These are phyloP conservation scores for Handroanthus guayacan DNA, from an alignment of 257 asterid genomes.

Conservation along the genomic window DNA sequence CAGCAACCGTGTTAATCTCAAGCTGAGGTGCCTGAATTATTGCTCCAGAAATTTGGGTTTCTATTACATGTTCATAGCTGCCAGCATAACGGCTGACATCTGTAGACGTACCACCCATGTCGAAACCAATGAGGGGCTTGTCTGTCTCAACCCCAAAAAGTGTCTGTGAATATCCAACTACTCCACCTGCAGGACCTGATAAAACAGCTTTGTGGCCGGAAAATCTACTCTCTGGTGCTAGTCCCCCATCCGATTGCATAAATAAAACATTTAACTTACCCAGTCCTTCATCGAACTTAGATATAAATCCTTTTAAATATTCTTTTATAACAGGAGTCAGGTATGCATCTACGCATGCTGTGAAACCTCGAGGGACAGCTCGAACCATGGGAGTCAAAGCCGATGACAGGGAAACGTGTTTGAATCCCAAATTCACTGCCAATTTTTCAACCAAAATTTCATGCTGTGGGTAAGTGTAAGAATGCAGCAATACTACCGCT, in stretches of 20 bases:
- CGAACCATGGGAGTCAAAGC: slow-evolving; percentile 98
- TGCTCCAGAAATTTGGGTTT: slow-evolving; percentile 92
- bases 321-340: slow-evolving; percentile 93
- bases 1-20: slow-evolving; percentile 97
- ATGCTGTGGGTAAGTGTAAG: slow-evolving; percentile 89
- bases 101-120: slow-evolving; percentile 99
- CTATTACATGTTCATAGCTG: slow-evolving; percentile 86
- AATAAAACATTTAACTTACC: slow-evolving; percentile 80
- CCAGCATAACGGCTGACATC: slow-evolving; percentile 99
- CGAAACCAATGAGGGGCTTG: slow-evolving; percentile 94
- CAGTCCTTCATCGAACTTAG: slow-evolving; percentile 84
- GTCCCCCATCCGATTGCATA: slow-evolving; percentile 99
- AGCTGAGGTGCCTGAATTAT: slow-evolving; percentile 99
- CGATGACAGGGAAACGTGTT: slow-evolving; percentile 89
- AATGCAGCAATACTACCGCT: slow-evolving; percentile 91
- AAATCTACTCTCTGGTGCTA: slow-evolving; percentile 92
- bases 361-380: slow-evolving; percentile 96
- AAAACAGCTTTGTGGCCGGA: slow-evolving; percentile 98
- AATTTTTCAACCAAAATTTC: slow-evolving; percentile 68
- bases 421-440: slow-evolving; percentile 85
- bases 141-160: slow-evolving; percentile 82
- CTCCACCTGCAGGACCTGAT: slow-evolving; percentile 99
- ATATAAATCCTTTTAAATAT: slow-evolving; percentile 85
- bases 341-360: slow-evolving; percentile 97
- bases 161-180: slow-evolving; percentile 96